These are phyloP conservation scores for Leishmania mexicana DNA, from an alignment of 208 protist species.

Conservation along the genomic window DNA sequence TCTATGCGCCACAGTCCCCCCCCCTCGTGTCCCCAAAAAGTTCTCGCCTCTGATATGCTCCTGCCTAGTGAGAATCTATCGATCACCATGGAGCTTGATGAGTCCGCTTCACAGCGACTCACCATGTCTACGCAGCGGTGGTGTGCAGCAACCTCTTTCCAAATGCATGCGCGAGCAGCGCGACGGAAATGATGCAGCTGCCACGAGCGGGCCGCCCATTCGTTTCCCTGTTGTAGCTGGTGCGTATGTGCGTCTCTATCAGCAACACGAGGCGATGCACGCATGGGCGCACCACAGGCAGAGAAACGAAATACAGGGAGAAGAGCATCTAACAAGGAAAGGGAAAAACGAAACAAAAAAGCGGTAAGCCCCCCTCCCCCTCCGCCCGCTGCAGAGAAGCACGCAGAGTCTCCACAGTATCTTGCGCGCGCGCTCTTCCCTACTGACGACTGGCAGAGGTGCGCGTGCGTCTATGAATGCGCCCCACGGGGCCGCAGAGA, in stretches of 20 bases:
- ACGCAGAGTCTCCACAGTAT: not conserved
- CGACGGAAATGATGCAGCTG: not conserved
- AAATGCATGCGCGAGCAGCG: not conserved
- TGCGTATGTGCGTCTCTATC: not conserved
- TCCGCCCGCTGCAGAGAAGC: not conserved
- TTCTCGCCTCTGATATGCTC: not conserved
- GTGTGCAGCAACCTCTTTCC: not conserved
- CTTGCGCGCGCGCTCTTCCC: not conserved
- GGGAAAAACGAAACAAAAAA: not conserved
- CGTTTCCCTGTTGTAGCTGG: not conserved
- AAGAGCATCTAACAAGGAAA: not conserved
- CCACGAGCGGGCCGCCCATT: not conserved
- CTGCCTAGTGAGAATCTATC: not conserved
- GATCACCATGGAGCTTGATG: not conserved
- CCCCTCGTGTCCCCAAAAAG: not conserved
- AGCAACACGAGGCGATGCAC: not conserved
- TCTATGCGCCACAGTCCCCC: not conserved
- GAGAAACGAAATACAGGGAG: not conserved
- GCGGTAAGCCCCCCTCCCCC: not conserved
- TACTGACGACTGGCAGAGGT: not conserved
- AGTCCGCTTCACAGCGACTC: not conserved
- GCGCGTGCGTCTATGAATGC: constrained; percentile 9
- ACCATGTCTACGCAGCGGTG: not conserved
- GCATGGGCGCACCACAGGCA: not conserved
- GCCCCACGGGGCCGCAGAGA: not conserved